Conservation (phyloP, 768 basidiomycete genomes). For the Podaxis carcinomalis region DNA sequence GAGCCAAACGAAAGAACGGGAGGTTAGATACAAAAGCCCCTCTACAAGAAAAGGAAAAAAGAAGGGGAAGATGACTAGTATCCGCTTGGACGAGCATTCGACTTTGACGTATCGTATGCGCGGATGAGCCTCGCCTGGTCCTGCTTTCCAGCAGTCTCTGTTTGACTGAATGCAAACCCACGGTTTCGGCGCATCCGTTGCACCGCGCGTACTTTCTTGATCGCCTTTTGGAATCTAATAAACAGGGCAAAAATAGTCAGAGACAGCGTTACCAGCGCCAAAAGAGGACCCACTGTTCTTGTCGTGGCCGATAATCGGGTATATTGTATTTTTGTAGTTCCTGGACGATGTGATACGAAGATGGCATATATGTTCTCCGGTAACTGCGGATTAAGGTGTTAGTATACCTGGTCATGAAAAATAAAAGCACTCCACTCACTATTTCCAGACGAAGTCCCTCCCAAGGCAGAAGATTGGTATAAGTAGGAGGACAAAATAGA, state of each 20-base stretch:
- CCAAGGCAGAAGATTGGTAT: constrained; percentile 81
- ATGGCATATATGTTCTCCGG: constrained; percentile 82
- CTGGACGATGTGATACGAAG: constrained; percentile 97
- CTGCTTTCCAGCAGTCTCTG: constrained; percentile 78
- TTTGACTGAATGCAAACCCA: constrained; percentile 98
- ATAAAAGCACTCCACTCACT: constrained; percentile 49
- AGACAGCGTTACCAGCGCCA: background rate
- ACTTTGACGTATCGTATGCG: constrained; percentile 84
- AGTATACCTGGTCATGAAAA: constrained; percentile 11
- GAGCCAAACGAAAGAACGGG: background rate
- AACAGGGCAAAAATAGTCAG: constrained; percentile 10
- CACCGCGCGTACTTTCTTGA: constrained; percentile 98
- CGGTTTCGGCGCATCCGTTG: constrained; percentile 95
- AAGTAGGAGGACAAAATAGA: constrained; percentile 85
- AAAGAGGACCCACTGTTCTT: constrained; percentile 76
- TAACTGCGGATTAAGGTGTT: constrained; percentile 49
- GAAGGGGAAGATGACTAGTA: constrained; percentile 39
- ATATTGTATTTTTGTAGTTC: constrained; percentile 99
- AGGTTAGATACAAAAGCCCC: background rate
- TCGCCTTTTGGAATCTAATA: constrained; percentile 92
- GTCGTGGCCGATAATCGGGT: constrained; percentile 92
- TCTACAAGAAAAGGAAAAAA: constrained; percentile 10
- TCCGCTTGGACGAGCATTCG: constrained; percentile 67
- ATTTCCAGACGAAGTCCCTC: constrained; percentile 96
- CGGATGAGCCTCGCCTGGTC: constrained; percentile 85